Conservation (phyloP, 2,329 filamentous ascomycete species). For the Fusarium falciforme region DNA sequence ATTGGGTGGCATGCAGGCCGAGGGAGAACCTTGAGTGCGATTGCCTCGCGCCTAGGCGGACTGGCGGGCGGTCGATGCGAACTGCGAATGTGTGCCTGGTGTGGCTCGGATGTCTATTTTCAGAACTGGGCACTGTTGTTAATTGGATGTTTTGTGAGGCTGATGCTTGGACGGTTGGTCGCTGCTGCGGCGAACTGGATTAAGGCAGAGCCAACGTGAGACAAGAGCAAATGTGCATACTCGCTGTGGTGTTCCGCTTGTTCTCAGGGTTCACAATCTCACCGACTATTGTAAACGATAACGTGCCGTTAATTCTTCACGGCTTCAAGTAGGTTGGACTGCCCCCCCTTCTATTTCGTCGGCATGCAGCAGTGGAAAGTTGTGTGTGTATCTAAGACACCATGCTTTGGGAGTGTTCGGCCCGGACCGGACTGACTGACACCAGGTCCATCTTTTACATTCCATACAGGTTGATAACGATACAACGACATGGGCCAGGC, state of each 20-base stretch:
- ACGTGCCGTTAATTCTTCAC: neutral
- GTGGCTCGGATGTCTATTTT: conserved; percentile 13
- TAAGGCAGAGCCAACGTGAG: conserved; percentile 22
- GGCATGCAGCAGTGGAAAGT: neutral
- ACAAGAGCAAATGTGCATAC: neutral
- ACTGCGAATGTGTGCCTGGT: conserved; percentile 9
- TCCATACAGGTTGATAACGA: neutral
- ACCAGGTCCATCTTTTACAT: neutral
- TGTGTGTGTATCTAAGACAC: neutral
- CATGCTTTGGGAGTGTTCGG: neutral
- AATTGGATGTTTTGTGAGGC: conserved; percentile 12
- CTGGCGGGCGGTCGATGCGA: neutral
- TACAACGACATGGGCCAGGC: neutral
- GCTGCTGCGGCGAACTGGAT: conserved; percentile 23
- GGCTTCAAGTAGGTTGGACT: neutral
- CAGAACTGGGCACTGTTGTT: conserved; percentile 4
- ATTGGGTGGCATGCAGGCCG: conserved; percentile 22
- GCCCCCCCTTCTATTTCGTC: neutral
- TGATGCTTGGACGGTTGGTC: neutral
- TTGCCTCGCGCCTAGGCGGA: neutral
- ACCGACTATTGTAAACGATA: neutral
- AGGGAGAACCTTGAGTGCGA: conserved; percentile 14
- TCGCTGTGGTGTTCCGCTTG: neutral
- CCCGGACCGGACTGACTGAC: neutral
- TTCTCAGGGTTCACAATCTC: neutral